Percentiles rank a stretch among this genome's conserved stretches.
Conservation (phyloP, 345 rosid genomes). For the Microthlaspi erraticum region DNA sequence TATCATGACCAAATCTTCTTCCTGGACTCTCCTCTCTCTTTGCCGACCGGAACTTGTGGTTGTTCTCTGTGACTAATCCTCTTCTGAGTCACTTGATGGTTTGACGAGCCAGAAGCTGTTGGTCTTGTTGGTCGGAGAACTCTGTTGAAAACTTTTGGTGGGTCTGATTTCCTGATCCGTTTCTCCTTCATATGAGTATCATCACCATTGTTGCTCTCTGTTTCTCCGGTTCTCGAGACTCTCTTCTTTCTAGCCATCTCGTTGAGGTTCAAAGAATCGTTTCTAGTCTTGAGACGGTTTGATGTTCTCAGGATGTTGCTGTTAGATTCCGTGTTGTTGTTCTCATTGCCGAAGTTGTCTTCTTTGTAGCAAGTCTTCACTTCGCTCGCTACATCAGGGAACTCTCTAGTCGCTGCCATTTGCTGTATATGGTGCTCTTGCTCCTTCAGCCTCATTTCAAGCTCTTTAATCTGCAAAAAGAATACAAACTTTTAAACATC, state of each 20-base stretch:
- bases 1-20: constrained; percentile 83
- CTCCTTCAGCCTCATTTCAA: constrained; percentile 76
- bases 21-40: constrained; percentile 73
- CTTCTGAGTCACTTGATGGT: constrained; percentile 52
- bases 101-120: constrained; percentile 38
- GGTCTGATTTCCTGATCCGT: constrained; percentile 77
- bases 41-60: constrained; percentile 52
- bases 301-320: constrained; percentile 64
- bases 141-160: constrained; percentile 62
- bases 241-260: constrained; percentile 64
- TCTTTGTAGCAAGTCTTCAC: constrained; percentile 54
- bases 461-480: constrained; percentile 71
- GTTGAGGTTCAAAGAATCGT: constrained; percentile 38
- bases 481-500: background rate
- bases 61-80: constrained; percentile 60
- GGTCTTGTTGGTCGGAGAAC: constrained; percentile 59
- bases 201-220: constrained; percentile 65
- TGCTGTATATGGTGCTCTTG: constrained; percentile 63
- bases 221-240: constrained; percentile 71
- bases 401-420: constrained; percentile 45
- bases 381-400: constrained; percentile 44
- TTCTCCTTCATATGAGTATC: constrained; percentile 51
- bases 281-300: constrained; percentile 54
- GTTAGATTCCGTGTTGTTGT: constrained; percentile 54
- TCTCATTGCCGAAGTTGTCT: constrained; percentile 51